Percentiles rank a stretch among this genome's conserved stretches.
Conservation (phyloP, 495 filamentous ascomycete genomes). For the Xylaria cubensis region DNA sequence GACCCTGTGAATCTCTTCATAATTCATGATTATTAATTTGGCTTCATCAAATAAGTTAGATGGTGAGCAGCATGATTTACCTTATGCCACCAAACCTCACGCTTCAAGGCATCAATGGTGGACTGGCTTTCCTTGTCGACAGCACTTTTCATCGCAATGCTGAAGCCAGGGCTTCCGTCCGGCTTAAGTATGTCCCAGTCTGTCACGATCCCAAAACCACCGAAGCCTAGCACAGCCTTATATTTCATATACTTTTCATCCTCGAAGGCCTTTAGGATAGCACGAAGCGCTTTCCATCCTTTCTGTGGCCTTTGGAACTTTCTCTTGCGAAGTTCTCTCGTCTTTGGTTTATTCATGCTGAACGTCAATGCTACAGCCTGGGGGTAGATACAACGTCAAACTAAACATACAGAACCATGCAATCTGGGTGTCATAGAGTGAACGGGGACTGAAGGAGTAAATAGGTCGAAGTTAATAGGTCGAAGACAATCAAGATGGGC, state of each 20-base stretch:
- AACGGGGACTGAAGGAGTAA: background rate
- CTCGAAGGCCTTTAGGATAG: background rate
- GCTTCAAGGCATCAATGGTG: background rate
- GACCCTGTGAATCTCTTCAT: conserved; percentile 12
- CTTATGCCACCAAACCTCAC: conserved; percentile 13
- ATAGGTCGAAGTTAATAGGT: background rate
- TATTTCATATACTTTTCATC: background rate
- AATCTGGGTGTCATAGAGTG: background rate
- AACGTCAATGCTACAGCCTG: background rate
- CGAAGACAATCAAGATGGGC: background rate
- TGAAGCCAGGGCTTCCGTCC: background rate
- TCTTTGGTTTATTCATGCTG: background rate
- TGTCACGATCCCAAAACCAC: conserved; percentile 21
- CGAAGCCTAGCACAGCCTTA: conserved; percentile 9
- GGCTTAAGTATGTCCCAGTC: background rate
- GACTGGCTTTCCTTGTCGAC: background rate
- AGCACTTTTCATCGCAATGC: conserved; percentile 13
- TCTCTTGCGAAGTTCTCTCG: background rate
- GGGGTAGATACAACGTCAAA: background rate
- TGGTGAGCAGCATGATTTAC: conserved; percentile 3
- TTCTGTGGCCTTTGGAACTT: background rate
- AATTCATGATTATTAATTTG: background rate
- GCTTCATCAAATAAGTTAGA: background rate
- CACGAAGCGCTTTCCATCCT: conserved; percentile 19
- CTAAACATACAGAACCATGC: background rate